phyloP scores from a whole-genome alignment of 208 protist genomes.

The Acanthamoeba healyi region DNA sequence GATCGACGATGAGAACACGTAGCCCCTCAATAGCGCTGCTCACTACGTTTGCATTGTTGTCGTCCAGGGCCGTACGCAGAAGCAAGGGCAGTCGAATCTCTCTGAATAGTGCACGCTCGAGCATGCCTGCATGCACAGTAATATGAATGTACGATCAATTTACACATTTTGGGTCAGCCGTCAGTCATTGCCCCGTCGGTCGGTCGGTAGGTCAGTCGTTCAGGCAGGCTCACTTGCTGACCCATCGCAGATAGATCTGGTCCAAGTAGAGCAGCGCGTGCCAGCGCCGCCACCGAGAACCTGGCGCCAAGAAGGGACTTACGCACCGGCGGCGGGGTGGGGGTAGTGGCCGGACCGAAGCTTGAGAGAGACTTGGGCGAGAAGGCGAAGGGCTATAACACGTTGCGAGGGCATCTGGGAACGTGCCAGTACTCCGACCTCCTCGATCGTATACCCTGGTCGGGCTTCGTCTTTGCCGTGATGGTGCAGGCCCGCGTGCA shows the following conservation, averaged over 20 bases:
- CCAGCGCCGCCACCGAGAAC: too few relatives aligned
- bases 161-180: too few relatives aligned
- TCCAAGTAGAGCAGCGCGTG: too few relatives aligned
- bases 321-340: neutral
- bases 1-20: neutral
- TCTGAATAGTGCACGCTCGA: neutral
- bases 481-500: constrained; percentile 23
- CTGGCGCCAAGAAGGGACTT: too few relatives aligned
- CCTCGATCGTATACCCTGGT: constrained; percentile 31
- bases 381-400: neutral
- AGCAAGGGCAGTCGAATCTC: constrained; percentile 31
- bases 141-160: too few relatives aligned
- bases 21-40: neutral
- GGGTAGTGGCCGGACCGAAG: neutral
- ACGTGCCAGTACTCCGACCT: neutral
- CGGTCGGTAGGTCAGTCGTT: too few relatives aligned
- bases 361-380: neutral
- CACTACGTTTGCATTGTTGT: constrained; percentile 1
- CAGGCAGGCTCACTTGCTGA: too few relatives aligned
- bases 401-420: constrained; percentile 8
- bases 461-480: constrained; percentile 38
- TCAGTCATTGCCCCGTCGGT: too few relatives aligned
- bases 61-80: constrained; percentile 22
- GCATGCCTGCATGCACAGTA: neutral
- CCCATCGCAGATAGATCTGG: too few relatives aligned